Evolutionary conservation across 176 grass and related monocot species (phyloP).

Genomic region (Eragrostis nindensis): DNA sequence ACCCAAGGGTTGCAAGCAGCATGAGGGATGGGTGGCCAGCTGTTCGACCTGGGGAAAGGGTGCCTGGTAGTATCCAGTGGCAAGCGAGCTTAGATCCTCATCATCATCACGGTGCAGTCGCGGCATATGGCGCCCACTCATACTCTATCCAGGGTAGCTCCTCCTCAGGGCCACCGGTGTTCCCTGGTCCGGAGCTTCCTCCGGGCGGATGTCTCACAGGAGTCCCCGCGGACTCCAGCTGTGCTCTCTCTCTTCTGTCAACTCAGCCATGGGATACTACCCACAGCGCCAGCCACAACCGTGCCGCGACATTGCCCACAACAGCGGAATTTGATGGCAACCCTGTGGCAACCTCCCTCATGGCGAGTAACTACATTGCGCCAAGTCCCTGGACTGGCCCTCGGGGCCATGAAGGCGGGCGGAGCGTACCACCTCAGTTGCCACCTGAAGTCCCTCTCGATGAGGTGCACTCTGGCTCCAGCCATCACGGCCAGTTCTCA

Average conservation of each 20-base stretch:
- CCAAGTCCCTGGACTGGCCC: conserved; percentile 54
- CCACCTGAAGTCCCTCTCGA: conserved; percentile 59
- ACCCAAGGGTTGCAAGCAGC: conserved; percentile 68
- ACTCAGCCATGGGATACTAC: conserved; percentile 71
- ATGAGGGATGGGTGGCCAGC: conserved; percentile 63
- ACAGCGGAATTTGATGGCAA: conserved; percentile 47
- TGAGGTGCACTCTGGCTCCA: conserved; percentile 48
- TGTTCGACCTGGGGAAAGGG: conserved; percentile 45
- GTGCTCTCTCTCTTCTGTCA: conserved; percentile 99
- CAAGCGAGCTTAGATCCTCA: conserved; percentile 49
- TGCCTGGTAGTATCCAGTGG: conserved; percentile 57
- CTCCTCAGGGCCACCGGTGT: conserved; percentile 34
- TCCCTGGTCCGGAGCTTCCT: conserved; percentile 60
- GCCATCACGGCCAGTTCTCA: conserved; percentile 72
- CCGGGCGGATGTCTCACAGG: conserved; percentile 56
- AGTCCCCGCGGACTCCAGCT: conserved; percentile 81
- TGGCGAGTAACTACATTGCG: conserved; percentile 51
- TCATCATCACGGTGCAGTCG: conserved; percentile 39
- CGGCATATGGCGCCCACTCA: conserved; percentile 42
- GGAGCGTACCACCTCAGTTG: conserved; percentile 39
- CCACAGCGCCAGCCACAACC: conserved; percentile 46
- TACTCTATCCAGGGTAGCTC: conserved; percentile 45
- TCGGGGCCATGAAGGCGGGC: conserved; percentile 38
- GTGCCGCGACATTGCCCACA: conserved; percentile 41
- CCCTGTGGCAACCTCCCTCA: conserved; percentile 51